Evolutionary conservation across 225 moss, liverwort and hornwort species (phyloP), one percentile per base, ranked within the genome.

Genomic region (Marchantia paleacea): DNA sequence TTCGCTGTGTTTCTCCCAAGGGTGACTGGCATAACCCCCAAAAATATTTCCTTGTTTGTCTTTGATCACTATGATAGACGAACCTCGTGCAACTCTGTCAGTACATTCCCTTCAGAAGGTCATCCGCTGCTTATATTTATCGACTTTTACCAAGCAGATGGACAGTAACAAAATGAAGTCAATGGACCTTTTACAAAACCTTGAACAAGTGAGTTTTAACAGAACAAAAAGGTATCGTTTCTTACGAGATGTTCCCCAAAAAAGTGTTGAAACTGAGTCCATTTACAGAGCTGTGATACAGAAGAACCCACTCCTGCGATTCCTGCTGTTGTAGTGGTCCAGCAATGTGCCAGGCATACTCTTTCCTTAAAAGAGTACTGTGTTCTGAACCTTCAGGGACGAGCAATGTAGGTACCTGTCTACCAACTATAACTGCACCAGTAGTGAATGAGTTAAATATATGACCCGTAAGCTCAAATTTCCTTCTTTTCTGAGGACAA

Each of bases 261-360:
- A 99, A 92, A 51, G 94, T 94, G 84, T 94, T 95, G 84, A 94
- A 99, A 79, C 99, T 99, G 76, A 92, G 90, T 50, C 95, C 99
- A 79, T 99, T 87, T 50, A 89, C 79, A 80, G 91, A 89, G 84
- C 95, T 95, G 82, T 99, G 90, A 86, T 95, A 99, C 74, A 88
- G 75, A 15, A 95, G 91, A 72, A 88, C 87, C 99, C 99, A 99
- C 11, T 91, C 86, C 51, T 89, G 80, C 48, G 91, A 80, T 79
- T 99, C 99, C 78, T 94, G 91, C 54, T 89, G 85, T 77, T 99
- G 94, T 83, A 95, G 89, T 75, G 85, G 85, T 75, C 95, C 99
- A 60, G 89, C 87, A 81, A 99, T 82, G 76, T 99, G 99, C 99
- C 99, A 99, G 76, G 99, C 99, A 78, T 99, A 86, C 83, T 99